These are phyloP conservation scores for Stylosanthes scabra DNA, from an alignment of 331 rosid genomes.

Conservation along the genomic window DNA sequence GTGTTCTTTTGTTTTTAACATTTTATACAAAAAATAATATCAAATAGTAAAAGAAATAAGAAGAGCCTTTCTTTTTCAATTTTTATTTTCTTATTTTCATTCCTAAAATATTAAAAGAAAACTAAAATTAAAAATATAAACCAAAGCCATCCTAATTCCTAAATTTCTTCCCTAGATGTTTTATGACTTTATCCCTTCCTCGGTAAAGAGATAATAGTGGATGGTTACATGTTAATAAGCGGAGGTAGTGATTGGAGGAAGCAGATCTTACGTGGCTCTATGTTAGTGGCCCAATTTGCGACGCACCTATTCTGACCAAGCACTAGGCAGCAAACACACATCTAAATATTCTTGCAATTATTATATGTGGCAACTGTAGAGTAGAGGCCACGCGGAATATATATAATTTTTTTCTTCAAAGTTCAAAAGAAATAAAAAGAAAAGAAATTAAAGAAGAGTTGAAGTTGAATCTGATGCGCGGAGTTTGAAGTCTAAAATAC, in stretches of 20 bases:
- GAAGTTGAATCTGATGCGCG: neutral
- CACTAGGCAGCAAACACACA: neutral
- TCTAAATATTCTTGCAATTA: constrained; percentile 27
- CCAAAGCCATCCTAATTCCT: too few species aligned
- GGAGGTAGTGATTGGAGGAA: constrained; percentile 11
- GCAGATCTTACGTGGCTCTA: constrained; percentile 11
- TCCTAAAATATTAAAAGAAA: too few species aligned
- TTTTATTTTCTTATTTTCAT: too few species aligned
- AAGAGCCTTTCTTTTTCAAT: too few species aligned
- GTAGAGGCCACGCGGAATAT: constrained; percentile 15
- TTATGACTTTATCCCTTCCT: too few species aligned
- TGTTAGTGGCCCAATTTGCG: neutral
- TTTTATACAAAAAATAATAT: too few species aligned
- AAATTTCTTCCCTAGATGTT: too few species aligned
- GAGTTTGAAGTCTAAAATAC: neutral
- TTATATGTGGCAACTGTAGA: neutral
- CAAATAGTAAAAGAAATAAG: too few species aligned
- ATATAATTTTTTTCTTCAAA: neutral
- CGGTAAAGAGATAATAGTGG: too few species aligned
- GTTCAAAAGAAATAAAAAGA: neutral
- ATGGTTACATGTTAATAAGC: neutral
- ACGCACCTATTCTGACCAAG: neutral
- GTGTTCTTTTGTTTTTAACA: too few species aligned
- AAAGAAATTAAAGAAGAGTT: neutral
- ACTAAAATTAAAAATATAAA: too few species aligned